Evolutionary conservation across 2,329 filamentous ascomycete genomes (phyloP).

Genomic region (Diplodia mutila): DNA sequence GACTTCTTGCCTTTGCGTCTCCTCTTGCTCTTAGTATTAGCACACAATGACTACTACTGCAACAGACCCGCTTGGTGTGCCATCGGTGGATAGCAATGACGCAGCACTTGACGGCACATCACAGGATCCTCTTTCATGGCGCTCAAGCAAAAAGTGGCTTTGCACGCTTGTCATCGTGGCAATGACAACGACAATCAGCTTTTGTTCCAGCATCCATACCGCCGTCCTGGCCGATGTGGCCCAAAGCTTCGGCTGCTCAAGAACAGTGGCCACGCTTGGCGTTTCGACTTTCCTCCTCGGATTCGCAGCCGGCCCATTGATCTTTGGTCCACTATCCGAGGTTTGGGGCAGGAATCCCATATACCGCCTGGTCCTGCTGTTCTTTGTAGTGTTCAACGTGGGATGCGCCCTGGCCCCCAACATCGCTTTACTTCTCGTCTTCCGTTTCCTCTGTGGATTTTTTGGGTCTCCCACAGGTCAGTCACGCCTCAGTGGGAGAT

Average conservation of each 20-base stretch:
- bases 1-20: not conserved
- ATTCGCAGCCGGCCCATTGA: slow-evolving; percentile 55
- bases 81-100: not conserved
- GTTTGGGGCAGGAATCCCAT: slow-evolving; percentile 58
- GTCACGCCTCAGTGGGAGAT: slow-evolving; percentile 39
- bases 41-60: not conserved
- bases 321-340: slow-evolving; percentile 60
- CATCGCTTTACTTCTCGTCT: slow-evolving; percentile 48
- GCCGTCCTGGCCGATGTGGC: slow-evolving; percentile 48
- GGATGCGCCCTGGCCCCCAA: slow-evolving; percentile 49
- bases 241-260: slow-evolving; percentile 8
- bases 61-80: not conserved
- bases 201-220: slow-evolving; percentile 48
- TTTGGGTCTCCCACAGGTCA: slow-evolving; percentile 67
- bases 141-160: slow-evolving; percentile 26
- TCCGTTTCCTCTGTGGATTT: slow-evolving; percentile 57
- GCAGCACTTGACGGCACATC: not conserved
- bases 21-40: not conserved
- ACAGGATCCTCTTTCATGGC: slow-evolving; percentile 19
- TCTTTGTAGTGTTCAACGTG: slow-evolving; percentile 59
- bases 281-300: slow-evolving; percentile 56
- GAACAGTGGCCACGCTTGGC: slow-evolving; percentile 37
- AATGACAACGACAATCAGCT: slow-evolving; percentile 28
- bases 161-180: slow-evolving; percentile 26
- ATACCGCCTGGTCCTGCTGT: slow-evolving; percentile 54